Evolutionary conservation across 306 rosid species (phyloP), one percentile per base, ranked within the genome.

Genomic region (Carpinus viminea): DNA sequence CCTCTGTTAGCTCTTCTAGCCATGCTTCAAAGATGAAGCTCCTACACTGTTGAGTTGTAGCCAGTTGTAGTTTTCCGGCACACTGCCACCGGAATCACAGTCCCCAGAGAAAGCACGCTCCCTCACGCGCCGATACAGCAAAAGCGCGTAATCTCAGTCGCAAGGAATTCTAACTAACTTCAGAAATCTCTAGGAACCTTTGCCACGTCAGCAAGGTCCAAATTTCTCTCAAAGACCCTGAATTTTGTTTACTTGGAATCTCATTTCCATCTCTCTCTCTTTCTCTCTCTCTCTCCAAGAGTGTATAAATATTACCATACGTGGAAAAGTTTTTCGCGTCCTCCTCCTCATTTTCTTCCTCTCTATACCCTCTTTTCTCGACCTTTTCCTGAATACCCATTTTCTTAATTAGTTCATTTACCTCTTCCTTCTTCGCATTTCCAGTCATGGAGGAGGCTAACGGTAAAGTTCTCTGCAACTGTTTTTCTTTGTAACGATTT

Each of bases 361-460:
- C 12, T 69, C 54, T 41, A 5, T 28, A 47, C 24, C 74, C 52
- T 8, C 0, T 41, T 51, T 70, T 12, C 70, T 21, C 59, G 38
- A 10, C 26, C 36, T 3, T 68, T 46, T 50, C 61, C 47, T 38
- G 12, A 28, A 26, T 12, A 65, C 79, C 80, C 50, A 8, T 78
- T 78, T 38, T 51, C 85, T 24, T 36, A 65, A 57, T 78, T 56
- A 53, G 74, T 75, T 34, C 74, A 51, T 52, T 53, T 56, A 75
- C 76, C 45, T 74, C 77, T 71, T 71, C 38, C 6, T 55, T 51
- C 76, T 24, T 78, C 84, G 21, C 53, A 61, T 38, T 28, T 78
- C 75, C n/a, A 46, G 78, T 16, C 86, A 90, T 88, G 96, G 88
- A 83, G 70, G 90, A 74, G 46, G 82, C 89, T 68, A 87, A 85